Evolutionary conservation across 805 yeast genomes (phyloP).

Genomic region (Pichia paraexigua): DNA sequence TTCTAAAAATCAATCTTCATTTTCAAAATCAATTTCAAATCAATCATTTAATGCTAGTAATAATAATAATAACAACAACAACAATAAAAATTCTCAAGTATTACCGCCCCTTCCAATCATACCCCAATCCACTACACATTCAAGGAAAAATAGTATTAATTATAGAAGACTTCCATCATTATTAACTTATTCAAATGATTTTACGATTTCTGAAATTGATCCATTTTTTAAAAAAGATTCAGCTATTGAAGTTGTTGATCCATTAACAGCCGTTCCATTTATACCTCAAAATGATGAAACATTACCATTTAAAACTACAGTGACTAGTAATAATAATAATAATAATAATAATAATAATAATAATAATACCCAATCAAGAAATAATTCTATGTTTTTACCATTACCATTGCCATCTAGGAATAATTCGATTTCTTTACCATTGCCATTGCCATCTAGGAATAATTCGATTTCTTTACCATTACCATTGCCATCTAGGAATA

Average conservation of each 20-base stretch:
- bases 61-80: too few species aligned
- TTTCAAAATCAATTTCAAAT: neutral
- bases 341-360: neutral
- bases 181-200: constrained; percentile 21
- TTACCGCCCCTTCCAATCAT: constrained; percentile 1
- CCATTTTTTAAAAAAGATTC: constrained; percentile 30
- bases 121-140: constrained; percentile 3
- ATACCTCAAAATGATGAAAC: constrained; percentile 7
- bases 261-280: constrained; percentile 18
- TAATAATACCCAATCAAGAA: neutral
- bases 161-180: constrained; percentile 24
- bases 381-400: constrained; percentile 12
- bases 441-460: neutral
- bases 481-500: too few species aligned
- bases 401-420: constrained; percentile 5
- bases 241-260: constrained; percentile 22
- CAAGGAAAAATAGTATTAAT: constrained; percentile 25
- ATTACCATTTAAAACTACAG: neutral
- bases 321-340: neutral
- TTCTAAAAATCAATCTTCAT: neutral
- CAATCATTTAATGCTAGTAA: neutral
- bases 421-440: constrained; percentile 10
- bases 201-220: constrained; percentile 28
- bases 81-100: constrained; percentile 3
- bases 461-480: neutral